Percentiles rank a stretch among this genome's conserved stretches.
These are phyloP conservation scores for Exsudoporus floridanus DNA, from an alignment of 1,284 basidiomycete genomes.

Conservation along the genomic window DNA sequence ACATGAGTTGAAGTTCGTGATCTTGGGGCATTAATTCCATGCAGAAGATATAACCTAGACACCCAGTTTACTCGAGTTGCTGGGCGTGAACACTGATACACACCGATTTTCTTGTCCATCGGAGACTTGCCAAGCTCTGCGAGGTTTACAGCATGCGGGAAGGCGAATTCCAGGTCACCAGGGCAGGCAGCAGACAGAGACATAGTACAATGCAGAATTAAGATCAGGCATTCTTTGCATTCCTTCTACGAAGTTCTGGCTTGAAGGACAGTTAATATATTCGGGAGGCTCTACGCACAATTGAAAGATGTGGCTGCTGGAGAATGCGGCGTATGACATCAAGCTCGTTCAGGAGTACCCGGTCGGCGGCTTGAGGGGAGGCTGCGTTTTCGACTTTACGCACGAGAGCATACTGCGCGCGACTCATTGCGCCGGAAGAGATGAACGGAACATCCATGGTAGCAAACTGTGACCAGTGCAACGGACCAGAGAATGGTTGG, in stretches of 20 bases:
- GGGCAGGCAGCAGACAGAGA: slow-evolving; percentile 42
- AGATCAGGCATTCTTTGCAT: slow-evolving; percentile 59
- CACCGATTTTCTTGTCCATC: slow-evolving; percentile 70
- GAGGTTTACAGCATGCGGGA: slow-evolving; percentile 68
- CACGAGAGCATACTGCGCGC: slow-evolving; percentile 70
- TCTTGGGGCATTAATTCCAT: slow-evolving; percentile 61
- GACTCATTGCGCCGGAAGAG: slow-evolving; percentile 71
- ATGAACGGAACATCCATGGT: slow-evolving; percentile 70
- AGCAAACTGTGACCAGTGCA: not conserved
- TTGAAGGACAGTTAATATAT: slow-evolving; percentile 11
- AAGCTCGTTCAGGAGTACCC: slow-evolving; percentile 56
- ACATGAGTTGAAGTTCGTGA: slow-evolving; percentile 75
- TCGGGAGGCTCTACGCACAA: slow-evolving; percentile 43
- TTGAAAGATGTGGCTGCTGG: slow-evolving; percentile 44
- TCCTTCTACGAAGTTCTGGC: slow-evolving; percentile 43
- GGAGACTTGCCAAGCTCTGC: slow-evolving; percentile 62
- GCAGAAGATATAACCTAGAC: slow-evolving; percentile 72
- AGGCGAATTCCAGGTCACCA: slow-evolving; percentile 59
- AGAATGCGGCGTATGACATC: slow-evolving; percentile 53
- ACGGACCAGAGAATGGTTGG: not conserved
- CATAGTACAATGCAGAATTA: slow-evolving; percentile 68
- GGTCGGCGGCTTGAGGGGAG: slow-evolving; percentile 56
- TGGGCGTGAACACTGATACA: slow-evolving; percentile 5
- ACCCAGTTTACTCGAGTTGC: not conserved
- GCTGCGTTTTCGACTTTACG: slow-evolving; percentile 62